Percentiles rank a stretch among this genome's conserved stretches.
Conservation (phyloP, 129 eudicot genomes). For the Ambrosia artemisiifolia region DNA sequence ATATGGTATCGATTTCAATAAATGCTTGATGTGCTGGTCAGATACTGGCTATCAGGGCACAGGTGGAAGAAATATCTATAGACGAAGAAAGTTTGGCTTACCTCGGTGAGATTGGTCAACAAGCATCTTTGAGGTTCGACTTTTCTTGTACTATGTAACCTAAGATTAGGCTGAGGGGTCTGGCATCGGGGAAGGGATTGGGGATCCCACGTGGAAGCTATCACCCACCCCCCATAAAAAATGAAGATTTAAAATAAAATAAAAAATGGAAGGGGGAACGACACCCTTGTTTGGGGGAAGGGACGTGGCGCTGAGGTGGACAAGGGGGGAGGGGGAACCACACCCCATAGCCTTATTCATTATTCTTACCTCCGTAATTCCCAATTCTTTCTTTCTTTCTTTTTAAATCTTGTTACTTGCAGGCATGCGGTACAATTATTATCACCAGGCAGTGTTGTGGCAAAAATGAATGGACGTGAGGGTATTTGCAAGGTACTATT, state of each 20-base stretch:
- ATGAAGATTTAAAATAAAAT: no score
- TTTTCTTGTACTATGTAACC: background rate
- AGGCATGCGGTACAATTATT: conserved; percentile 96
- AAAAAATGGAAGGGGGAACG: no score
- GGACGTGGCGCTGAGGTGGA: no score
- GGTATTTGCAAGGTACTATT: conserved; percentile 77
- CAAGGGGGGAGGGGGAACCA: no score
- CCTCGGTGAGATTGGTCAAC: conserved; percentile 90
- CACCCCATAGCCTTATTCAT: no score
- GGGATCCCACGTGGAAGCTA: no score
- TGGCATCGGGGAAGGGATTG: no score
- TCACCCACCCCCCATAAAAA: no score
- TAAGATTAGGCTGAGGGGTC: no score
- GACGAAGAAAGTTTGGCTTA: conserved; percentile 93
- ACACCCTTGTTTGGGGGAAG: no score
- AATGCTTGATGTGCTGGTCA: conserved; percentile 32
- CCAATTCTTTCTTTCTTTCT: background rate
- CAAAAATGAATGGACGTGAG: conserved; percentile 92
- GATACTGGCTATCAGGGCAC: conserved; percentile 98
- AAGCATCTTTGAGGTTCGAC: conserved; percentile 80
- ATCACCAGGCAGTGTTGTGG: conserved; percentile 87
- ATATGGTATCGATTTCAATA: background rate
- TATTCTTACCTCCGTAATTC: background rate
- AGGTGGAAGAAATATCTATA: conserved; percentile 76
- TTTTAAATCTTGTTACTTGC: background rate